phyloP scores from a whole-genome alignment of 2,329 filamentous ascomycete genomes.

The Zymoseptoria ardabiliae region DNA sequence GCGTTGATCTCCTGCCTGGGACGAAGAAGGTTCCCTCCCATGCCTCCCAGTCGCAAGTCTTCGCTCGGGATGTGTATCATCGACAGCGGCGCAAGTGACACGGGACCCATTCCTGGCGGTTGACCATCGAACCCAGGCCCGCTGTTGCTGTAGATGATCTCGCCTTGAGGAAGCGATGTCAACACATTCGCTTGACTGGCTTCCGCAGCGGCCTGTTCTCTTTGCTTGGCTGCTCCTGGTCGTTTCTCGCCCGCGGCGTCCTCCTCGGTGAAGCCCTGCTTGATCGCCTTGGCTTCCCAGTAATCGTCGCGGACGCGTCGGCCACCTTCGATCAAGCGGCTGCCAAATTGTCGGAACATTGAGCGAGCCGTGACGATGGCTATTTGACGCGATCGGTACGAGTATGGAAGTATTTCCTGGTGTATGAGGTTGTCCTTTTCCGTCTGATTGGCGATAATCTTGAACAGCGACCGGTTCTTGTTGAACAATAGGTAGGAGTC shows the following conservation, averaged over 20 bases:
- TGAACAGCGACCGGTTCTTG: slow-evolving; percentile 93
- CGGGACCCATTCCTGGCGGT: slow-evolving; percentile 53
- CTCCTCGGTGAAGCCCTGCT: slow-evolving; percentile 96
- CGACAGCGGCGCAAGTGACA: slow-evolving; percentile 64
- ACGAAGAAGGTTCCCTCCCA: slow-evolving; percentile 76
- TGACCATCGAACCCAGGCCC: slow-evolving; percentile 31
- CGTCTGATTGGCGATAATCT: slow-evolving; percentile 91
- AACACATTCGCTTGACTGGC: slow-evolving; percentile 50
- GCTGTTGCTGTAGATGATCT: slow-evolving; percentile 81
- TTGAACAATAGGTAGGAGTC: slow-evolving; percentile 99
- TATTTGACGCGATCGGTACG: slow-evolving; percentile 95
- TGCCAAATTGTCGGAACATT: slow-evolving; percentile 98
- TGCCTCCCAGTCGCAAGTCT: slow-evolving; percentile 67
- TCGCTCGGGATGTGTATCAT: slow-evolving; percentile 79
- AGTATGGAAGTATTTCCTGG: slow-evolving; percentile 94
- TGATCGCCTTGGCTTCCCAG: slow-evolving; percentile 94
- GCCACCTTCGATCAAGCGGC: slow-evolving; percentile 82
- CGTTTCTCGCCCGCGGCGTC: slow-evolving; percentile 94
- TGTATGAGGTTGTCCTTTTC: slow-evolving; percentile 95
- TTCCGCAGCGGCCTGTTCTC: slow-evolving; percentile 69
- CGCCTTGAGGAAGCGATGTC: slow-evolving; percentile 62
- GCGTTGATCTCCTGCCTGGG: slow-evolving; percentile 86
- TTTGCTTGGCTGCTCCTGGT: slow-evolving; percentile 80
- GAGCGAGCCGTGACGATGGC: slow-evolving; percentile 95
- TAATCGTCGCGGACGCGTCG: slow-evolving; percentile 93